Evolutionary conservation across 169 alveolate genomes (phyloP).

Genomic region (Fabrea salina): DNA sequence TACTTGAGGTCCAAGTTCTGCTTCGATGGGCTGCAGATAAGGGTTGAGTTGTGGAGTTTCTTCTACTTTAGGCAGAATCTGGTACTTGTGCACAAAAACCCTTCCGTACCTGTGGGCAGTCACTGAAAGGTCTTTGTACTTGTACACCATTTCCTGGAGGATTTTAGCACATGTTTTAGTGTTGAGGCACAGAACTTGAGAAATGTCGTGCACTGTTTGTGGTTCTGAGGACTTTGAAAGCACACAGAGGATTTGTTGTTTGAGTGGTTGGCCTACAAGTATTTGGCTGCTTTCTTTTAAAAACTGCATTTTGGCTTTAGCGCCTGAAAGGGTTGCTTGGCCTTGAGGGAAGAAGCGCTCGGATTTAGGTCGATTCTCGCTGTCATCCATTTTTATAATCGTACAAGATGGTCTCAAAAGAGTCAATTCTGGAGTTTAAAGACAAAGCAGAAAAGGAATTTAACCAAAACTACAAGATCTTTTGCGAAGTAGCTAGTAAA

Average conservation of each 20-base stretch:
- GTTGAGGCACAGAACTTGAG: neutral
- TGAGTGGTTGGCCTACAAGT: neutral
- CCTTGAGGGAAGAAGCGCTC: conserved; percentile 19
- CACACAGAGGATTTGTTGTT: neutral
- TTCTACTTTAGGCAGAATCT: neutral
- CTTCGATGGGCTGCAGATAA: neutral
- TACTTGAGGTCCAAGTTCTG: neutral
- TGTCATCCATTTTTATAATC: conserved; percentile 8
- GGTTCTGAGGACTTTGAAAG: neutral
- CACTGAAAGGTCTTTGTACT: neutral
- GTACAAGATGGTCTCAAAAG: no score
- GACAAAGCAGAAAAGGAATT: no score
- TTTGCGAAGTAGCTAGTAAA: no score
- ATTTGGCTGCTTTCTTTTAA: neutral
- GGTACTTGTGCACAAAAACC: conserved; percentile 25
- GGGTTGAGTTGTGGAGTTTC: neutral
- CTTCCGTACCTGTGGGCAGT: conserved; percentile 26
- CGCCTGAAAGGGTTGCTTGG: neutral
- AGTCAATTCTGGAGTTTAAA: no score
- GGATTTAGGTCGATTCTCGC: conserved; percentile 7
- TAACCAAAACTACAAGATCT: no score
- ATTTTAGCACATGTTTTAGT: conserved; percentile 20
- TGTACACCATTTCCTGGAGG: conserved; percentile 18
- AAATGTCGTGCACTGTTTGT: conserved; percentile 17
- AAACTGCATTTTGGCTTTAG: neutral